These are phyloP conservation scores for Antarctomyces pellizariae DNA, from an alignment of 495 filamentous ascomycete species.

Conservation along the genomic window DNA sequence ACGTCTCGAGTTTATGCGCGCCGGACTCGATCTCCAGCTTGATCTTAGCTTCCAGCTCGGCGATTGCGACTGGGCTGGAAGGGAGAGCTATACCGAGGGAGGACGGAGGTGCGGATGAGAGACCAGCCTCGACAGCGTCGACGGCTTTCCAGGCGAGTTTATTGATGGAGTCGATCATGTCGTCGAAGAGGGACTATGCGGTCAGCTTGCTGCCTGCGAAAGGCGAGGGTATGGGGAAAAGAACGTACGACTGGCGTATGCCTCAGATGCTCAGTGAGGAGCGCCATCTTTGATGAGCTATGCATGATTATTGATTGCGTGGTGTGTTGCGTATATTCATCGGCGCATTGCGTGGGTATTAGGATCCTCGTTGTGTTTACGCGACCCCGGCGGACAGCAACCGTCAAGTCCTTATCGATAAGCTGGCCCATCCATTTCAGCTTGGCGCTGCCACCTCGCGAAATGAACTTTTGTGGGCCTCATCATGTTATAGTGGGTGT, in stretches of 20 bases:
- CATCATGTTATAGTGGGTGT: no score
- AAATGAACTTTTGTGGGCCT: no score
- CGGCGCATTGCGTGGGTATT: no score
- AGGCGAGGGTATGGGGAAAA: slow-evolving; percentile 5
- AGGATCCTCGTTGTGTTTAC: no score
- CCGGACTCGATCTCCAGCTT: slow-evolving; percentile 72
- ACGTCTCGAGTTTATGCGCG: slow-evolving; percentile 75
- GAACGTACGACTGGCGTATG: slow-evolving; percentile 70
- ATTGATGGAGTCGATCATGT: slow-evolving; percentile 92
- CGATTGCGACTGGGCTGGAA: slow-evolving; percentile 18
- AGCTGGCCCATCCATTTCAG: no score
- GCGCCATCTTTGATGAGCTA: slow-evolving; percentile 39
- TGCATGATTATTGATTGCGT: no score
- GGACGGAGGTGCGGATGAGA: slow-evolving; percentile 44
- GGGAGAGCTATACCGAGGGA: slow-evolving; percentile 62
- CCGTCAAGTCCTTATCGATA: no score
- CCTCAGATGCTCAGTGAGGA: slow-evolving; percentile 88
- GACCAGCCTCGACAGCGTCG: slow-evolving; percentile 56
- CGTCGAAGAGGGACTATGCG: slow-evolving; percentile 67
- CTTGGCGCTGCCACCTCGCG: no score
- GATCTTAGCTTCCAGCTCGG: slow-evolving; percentile 16
- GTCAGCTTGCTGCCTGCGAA: slow-evolving; percentile 5
- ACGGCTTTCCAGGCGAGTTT: slow-evolving; percentile 68
- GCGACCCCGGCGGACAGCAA: no score
- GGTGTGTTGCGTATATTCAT: no score